phyloP scores from a whole-genome alignment of 257 asterid genomes.

The Solanum habrochaites region DNA sequence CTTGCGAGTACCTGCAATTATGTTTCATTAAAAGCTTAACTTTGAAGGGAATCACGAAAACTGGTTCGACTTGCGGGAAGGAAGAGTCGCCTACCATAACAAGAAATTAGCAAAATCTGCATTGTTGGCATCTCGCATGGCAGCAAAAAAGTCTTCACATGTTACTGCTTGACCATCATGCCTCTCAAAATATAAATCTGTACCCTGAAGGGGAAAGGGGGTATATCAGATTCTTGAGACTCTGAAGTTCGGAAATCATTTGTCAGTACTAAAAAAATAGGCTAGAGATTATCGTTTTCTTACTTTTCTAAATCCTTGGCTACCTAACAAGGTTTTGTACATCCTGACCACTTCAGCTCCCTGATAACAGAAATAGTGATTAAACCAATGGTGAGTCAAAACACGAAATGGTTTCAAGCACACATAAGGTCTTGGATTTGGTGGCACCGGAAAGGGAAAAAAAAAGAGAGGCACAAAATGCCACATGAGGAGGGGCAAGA shows the following conservation, averaged over 20 bases:
- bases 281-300: neutral
- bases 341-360: conserved; percentile 92
- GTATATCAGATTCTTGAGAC: neutral
- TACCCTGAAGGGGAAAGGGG: conserved; percentile 40
- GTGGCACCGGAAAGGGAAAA: neutral
- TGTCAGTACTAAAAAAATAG: neutral
- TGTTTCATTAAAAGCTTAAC: neutral
- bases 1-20: conserved; percentile 88
- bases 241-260: neutral
- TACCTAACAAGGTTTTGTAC: conserved; percentile 74
- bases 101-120: conserved; percentile 78
- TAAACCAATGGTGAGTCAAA: neutral
- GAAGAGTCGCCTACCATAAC: conserved; percentile 41
- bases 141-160: conserved; percentile 81
- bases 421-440: neutral
- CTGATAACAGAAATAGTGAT: conserved; percentile 21
- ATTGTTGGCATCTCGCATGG: conserved; percentile 96
- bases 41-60: neutral
- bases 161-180: conserved; percentile 89
- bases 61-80: conserved; percentile 4
- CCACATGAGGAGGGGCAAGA: neutral
- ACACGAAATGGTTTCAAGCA: neutral
- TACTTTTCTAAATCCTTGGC: conserved; percentile 72
- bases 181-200: conserved; percentile 69
- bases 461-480: neutral